Evolutionary conservation across 2,329 filamentous ascomycete species (phyloP).

Genomic region (Chaetomium globosum): DNA sequence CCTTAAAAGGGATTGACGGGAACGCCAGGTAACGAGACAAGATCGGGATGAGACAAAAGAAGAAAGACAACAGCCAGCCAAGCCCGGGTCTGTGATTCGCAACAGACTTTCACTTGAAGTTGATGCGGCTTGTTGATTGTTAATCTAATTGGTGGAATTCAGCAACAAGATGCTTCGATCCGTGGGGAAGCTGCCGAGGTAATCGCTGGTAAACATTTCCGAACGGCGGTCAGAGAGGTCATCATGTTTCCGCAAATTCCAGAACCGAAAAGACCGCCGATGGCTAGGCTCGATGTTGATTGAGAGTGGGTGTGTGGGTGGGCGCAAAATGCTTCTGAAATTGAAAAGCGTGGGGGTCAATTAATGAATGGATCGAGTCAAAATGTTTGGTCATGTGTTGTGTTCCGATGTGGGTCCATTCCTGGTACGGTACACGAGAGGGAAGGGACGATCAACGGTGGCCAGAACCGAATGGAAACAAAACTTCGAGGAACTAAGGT

Average conservation of each 20-base stretch:
- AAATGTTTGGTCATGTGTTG: slow-evolving; percentile 1
- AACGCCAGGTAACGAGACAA: background rate
- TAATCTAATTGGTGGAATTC: background rate
- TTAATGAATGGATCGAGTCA: background rate
- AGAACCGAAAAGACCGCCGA: slow-evolving; percentile 1
- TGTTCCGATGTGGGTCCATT: background rate
- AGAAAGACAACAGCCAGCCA: background rate
- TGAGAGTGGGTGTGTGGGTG: background rate
- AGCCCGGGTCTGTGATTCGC: background rate
- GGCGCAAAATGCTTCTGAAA: background rate
- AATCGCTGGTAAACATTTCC: background rate
- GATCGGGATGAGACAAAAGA: background rate
- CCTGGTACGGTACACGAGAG: slow-evolving; percentile 18
- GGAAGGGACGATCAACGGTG: background rate
- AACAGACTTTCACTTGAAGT: background rate
- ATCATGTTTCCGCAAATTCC: background rate
- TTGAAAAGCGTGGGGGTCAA: slow-evolving; percentile 19
- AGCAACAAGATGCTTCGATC: background rate
- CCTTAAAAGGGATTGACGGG: background rate
- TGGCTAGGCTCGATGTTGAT: background rate
- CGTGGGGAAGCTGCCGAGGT: background rate
- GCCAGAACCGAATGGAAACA: background rate
- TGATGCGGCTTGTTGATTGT: background rate
- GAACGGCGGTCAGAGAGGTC: background rate
- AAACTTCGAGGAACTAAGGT: too few species aligned